Evolutionary conservation across 805 yeast genomes (phyloP).

Genomic region (Teunomyces lycoperdinae): DNA sequence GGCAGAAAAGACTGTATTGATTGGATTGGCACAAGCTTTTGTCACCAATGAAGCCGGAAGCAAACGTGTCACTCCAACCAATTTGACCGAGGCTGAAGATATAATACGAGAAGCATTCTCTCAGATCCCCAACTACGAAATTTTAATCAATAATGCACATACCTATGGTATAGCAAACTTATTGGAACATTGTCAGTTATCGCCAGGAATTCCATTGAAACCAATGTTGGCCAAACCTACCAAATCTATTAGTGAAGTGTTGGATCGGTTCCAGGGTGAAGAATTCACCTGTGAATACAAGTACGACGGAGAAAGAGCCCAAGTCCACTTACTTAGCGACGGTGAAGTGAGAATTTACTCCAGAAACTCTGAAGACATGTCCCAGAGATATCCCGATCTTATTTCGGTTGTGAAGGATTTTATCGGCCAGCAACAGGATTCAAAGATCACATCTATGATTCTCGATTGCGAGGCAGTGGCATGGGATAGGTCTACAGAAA

Average conservation of each 20-base stretch:
- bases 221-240: conserved; percentile 99
- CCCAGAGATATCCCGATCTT: conserved; percentile 91
- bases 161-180: conserved; percentile 66
- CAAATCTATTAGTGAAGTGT: conserved; percentile 85
- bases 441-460: conserved; percentile 47
- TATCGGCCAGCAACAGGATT: conserved; percentile 29
- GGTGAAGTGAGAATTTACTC: conserved; percentile 80
- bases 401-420: conserved; percentile 64
- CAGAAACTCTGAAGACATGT: conserved; percentile 96
- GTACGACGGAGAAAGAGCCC: conserved; percentile 98
- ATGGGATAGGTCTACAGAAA: conserved; percentile 77
- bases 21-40: conserved; percentile 82
- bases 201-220: conserved; percentile 92
- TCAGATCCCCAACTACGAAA: conserved; percentile 86
- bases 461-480: conserved; percentile 98
- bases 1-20: conserved; percentile 89
- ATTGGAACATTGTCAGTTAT: conserved; percentile 64
- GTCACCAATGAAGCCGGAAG: conserved; percentile 50
- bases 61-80: conserved; percentile 35
- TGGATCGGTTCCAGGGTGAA: conserved; percentile 82
- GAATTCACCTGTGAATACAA: conserved; percentile 94
- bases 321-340: conserved; percentile 69
- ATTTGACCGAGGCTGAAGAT: conserved; percentile 66
- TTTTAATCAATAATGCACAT: conserved; percentile 64
- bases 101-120: conserved; percentile 81